A percentile compares a stretch with the other conserved stretches of the same genome.
Evolutionary conservation across 2,329 filamentous ascomycete genomes (phyloP).

Genomic region (Fusarium scirpi): DNA sequence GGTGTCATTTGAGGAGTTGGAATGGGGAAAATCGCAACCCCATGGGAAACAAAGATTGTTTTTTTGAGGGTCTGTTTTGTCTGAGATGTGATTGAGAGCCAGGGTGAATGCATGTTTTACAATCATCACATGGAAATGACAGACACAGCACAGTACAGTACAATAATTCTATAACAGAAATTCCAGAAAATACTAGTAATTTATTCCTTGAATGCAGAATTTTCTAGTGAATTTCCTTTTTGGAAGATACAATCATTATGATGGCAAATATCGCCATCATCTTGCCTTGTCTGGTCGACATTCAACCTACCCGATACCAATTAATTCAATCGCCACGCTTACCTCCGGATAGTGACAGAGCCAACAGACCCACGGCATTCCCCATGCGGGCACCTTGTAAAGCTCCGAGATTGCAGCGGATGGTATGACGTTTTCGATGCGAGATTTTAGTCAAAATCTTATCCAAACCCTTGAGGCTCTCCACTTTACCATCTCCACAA

Average conservation of each 20-base stretch:
- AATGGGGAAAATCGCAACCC: background rate
- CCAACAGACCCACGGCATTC: constrained; percentile 2
- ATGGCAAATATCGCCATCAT: background rate
- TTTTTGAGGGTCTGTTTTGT: background rate
- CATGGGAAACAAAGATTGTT: background rate
- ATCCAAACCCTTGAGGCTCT: background rate
- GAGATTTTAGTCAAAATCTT: constrained; percentile 20
- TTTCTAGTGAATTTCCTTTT: background rate
- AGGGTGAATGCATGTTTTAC: background rate
- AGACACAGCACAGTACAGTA: background rate
- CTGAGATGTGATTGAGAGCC: background rate
- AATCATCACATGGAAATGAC: background rate
- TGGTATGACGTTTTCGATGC: constrained; percentile 21
- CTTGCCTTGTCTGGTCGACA: background rate
- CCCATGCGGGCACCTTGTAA: background rate
- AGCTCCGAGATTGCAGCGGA: constrained; percentile 5
- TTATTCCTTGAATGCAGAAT: background rate
- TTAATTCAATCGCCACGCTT: constrained; percentile 2
- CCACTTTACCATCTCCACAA: constrained; percentile 19
- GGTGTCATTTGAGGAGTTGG: background rate
- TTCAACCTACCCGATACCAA: constrained; percentile 16
- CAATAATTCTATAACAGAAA: background rate
- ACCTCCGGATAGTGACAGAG: background rate
- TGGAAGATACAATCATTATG: background rate
- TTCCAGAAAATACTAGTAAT: background rate